phyloP scores from a whole-genome alignment of 2,329 filamentous ascomycete species.

The Coniella lustricola region DNA sequence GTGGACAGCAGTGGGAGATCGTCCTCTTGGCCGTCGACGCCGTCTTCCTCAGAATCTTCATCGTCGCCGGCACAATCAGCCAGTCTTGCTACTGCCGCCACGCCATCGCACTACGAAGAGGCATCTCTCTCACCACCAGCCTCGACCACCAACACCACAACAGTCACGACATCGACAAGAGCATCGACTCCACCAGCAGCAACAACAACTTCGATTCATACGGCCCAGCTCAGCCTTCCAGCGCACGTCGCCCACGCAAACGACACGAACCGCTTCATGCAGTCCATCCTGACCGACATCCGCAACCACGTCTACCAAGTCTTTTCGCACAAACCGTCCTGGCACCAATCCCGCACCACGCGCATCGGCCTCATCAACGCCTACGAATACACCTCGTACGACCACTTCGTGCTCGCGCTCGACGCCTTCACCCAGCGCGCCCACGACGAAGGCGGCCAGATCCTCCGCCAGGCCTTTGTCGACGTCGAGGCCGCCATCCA shows the following conservation, averaged over 20 bases:
- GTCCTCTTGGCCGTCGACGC: background rate
- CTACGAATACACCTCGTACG: conserved; percentile 17
- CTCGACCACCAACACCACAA: too few relatives aligned
- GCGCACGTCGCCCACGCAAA: conserved; percentile 10
- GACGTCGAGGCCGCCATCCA: conserved; percentile 17
- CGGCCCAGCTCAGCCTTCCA: background rate
- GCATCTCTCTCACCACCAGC: too few relatives aligned
- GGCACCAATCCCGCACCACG: conserved; percentile 11
- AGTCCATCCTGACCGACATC: conserved; percentile 16
- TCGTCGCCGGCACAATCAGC: too few relatives aligned
- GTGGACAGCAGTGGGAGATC: background rate
- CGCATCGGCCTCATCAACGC: conserved; percentile 12
- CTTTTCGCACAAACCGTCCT: conserved; percentile 15
- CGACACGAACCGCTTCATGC: conserved; percentile 11
- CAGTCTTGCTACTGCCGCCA: too few relatives aligned
- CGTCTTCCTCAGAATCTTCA: too few relatives aligned
- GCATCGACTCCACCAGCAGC: background rate
- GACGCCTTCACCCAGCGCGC: conserved; percentile 16
- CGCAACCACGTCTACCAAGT: conserved; percentile 16
- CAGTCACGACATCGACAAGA: too few relatives aligned
- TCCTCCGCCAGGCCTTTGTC: conserved; percentile 17
- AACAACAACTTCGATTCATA: background rate
- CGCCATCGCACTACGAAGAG: too few relatives aligned
- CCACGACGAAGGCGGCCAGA: conserved; percentile 15
- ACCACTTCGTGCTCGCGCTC: conserved; percentile 17